Conservation (phyloP, 1,139 yeast species). For the Blastobotrys raffinosifermentans region DNA sequence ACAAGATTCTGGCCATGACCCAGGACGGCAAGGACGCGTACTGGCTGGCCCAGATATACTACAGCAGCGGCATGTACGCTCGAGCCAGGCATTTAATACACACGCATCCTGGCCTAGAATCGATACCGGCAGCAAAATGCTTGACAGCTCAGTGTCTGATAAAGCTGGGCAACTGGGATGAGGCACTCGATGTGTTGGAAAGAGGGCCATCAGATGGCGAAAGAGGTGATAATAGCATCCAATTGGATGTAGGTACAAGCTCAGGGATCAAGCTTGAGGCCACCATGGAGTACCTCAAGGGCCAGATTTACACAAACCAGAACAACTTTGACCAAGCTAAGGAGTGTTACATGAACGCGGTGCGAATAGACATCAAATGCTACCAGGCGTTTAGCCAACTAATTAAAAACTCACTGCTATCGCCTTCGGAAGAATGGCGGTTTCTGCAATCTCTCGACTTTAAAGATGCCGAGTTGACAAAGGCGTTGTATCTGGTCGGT, state of each 20-base stretch:
- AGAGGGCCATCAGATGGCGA: constrained; percentile 12
- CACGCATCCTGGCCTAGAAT: constrained; percentile 34
- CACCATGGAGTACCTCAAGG: constrained; percentile 80
- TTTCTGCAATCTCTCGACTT: constrained; percentile 63
- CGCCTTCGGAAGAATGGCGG: constrained; percentile 84
- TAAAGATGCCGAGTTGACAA: constrained; percentile 75
- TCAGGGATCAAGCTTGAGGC: constrained; percentile 85
- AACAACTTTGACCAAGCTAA: constrained; percentile 84
- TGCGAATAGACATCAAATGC: constrained; percentile 82
- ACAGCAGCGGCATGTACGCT: constrained; percentile 64
- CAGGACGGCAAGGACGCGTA: constrained; percentile 89
- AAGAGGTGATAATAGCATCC: background rate
- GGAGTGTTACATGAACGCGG: constrained; percentile 83
- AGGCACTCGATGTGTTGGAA: constrained; percentile 79
- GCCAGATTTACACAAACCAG: constrained; percentile 75
- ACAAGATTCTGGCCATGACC: constrained; percentile 75
- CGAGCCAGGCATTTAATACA: constrained; percentile 66
- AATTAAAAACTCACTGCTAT: constrained; percentile 63
- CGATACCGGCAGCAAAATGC: constrained; percentile 71
- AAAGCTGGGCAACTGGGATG: constrained; percentile 77
- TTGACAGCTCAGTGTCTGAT: constrained; percentile 72
- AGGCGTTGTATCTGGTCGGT: constrained; percentile 66
- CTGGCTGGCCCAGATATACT: constrained; percentile 92
- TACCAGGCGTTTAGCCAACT: constrained; percentile 88
- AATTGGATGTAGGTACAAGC: constrained; percentile 26